Evolutionary conservation across 2,329 filamentous ascomycete species (phyloP).

Genomic region (Fusarium irregulare): DNA sequence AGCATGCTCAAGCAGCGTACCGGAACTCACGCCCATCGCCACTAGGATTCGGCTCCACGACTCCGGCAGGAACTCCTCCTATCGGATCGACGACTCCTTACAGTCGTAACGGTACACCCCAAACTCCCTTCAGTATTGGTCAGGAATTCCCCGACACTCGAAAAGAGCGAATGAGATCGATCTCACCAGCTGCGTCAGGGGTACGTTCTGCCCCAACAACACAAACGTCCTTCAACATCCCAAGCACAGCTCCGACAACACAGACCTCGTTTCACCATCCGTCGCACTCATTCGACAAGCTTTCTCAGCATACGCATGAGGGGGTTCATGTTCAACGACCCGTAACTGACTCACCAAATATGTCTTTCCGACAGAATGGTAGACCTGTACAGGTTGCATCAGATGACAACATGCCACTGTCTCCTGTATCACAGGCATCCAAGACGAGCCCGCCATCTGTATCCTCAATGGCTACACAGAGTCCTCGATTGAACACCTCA

Average conservation of each 20-base stretch:
- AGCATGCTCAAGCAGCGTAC: constrained; percentile 21
- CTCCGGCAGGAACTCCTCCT: constrained; percentile 31
- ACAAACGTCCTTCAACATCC: constrained; percentile 30
- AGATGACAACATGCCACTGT: constrained; percentile 33
- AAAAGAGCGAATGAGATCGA: constrained; percentile 28
- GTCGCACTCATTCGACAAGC: constrained; percentile 40
- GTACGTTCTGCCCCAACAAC: constrained; percentile 25
- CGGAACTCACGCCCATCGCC: constrained; percentile 35
- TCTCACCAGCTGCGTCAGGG: constrained; percentile 30
- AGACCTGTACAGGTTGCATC: constrained; percentile 10
- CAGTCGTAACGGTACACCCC: constrained; percentile 30
- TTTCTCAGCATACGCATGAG: constrained; percentile 20
- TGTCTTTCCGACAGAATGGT: constrained; percentile 26
- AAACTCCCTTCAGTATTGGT: constrained; percentile 25
- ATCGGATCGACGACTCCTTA: constrained; percentile 6
- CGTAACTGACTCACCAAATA: constrained; percentile 29
- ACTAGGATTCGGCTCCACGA: constrained; percentile 30
- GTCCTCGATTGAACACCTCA: constrained; percentile 37
- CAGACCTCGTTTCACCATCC: constrained; percentile 34
- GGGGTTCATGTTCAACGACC: constrained; percentile 24
- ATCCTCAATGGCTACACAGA: constrained; percentile 44
- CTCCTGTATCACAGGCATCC: constrained; percentile 42
- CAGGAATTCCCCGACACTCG: constrained; percentile 13
- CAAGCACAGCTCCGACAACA: constrained; percentile 30
- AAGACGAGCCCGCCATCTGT: constrained; percentile 41